phyloP scores from a whole-genome alignment of 768 basidiomycete species.

The Psilocybe sp. region DNA sequence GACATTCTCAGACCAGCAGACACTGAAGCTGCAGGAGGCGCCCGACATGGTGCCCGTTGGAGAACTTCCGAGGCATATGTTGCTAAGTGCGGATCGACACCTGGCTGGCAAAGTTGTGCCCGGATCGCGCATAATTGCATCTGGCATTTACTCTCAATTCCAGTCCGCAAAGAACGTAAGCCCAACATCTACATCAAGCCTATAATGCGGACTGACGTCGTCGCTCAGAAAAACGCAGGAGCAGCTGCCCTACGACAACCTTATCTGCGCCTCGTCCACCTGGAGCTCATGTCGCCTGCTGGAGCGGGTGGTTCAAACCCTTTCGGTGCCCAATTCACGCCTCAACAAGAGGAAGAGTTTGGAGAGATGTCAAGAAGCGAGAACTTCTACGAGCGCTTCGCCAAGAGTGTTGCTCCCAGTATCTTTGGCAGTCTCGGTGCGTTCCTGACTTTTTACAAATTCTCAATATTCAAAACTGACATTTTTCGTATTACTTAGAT shows the following conservation, averaged over 20 bases:
- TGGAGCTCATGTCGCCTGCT: constrained; percentile 84
- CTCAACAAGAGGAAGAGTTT: constrained; percentile 98
- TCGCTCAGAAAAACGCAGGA: constrained; percentile 67
- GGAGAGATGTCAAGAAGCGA: constrained; percentile 86
- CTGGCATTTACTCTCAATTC: constrained; percentile 96
- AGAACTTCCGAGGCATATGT: constrained; percentile 94
- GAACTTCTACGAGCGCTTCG: constrained; percentile 89
- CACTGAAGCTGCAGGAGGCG: constrained; percentile 95
- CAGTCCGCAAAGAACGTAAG: constrained; percentile 82
- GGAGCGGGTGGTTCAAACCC: constrained; percentile 75
- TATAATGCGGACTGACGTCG: neutral
- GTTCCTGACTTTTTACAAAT: constrained; percentile 7
- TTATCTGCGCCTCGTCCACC: constrained; percentile 89
- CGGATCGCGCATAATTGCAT: constrained; percentile 91
- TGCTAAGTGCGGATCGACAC: constrained; percentile 87
- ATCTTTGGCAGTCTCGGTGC: constrained; percentile 92
- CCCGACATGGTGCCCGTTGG: constrained; percentile 99
- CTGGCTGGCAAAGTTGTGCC: constrained; percentile 93
- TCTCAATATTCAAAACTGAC: constrained; percentile 7
- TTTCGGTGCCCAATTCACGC: constrained; percentile 84
- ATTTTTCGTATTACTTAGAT: constrained; percentile 45
- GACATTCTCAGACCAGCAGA: constrained; percentile 93
- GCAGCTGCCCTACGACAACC: constrained; percentile 89
- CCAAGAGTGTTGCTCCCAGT: constrained; percentile 92
- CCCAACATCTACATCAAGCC: constrained; percentile 3